Conservation (phyloP, 495 filamentous ascomycete genomes). For the Cryomyces antarcticus region DNA sequence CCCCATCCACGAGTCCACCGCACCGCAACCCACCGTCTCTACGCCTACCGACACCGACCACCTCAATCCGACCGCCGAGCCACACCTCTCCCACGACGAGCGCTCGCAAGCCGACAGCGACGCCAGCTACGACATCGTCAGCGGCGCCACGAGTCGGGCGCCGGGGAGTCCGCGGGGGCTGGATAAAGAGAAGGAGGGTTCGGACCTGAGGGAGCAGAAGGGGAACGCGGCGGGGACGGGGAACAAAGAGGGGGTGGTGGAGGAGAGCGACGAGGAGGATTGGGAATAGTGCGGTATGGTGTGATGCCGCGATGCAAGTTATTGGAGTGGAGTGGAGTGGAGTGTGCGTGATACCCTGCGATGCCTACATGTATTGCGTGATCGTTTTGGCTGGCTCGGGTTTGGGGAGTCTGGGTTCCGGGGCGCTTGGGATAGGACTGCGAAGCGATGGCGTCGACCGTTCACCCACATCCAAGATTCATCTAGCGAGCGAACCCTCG, state of each 20-base stretch:
- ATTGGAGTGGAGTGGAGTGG: no score
- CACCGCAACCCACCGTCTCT: slow-evolving; percentile 7
- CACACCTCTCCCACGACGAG: slow-evolving; percentile 67
- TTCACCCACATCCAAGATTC: no score
- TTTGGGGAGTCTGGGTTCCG: no score
- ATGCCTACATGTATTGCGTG: no score
- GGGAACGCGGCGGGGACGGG: no score
- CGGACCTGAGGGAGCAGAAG: slow-evolving; percentile 1
- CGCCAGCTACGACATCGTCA: slow-evolving; percentile 83
- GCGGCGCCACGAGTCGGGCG: slow-evolving; percentile 61
- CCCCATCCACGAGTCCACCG: slow-evolving; percentile 4
- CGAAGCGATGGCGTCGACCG: no score
- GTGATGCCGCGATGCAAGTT: no score
- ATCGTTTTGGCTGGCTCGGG: no score
- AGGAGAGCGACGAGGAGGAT: slow-evolving; percentile 52
- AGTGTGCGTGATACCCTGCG: no score
- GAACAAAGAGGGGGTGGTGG: slow-evolving; percentile 27
- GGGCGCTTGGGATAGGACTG: no score
- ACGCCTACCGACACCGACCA: slow-evolving; percentile 10
- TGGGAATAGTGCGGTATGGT: slow-evolving; percentile 41
- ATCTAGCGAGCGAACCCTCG: no score
- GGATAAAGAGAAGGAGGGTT: slow-evolving; percentile 25
- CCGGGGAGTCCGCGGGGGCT: slow-evolving; percentile 56
- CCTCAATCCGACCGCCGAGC: slow-evolving; percentile 29
- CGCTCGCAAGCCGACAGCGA: slow-evolving; percentile 75